Percentiles rank a stretch among this genome's conserved stretches.
Conservation (phyloP, 73 alveolate genomes). For the Uronychia binucleata region DNA sequence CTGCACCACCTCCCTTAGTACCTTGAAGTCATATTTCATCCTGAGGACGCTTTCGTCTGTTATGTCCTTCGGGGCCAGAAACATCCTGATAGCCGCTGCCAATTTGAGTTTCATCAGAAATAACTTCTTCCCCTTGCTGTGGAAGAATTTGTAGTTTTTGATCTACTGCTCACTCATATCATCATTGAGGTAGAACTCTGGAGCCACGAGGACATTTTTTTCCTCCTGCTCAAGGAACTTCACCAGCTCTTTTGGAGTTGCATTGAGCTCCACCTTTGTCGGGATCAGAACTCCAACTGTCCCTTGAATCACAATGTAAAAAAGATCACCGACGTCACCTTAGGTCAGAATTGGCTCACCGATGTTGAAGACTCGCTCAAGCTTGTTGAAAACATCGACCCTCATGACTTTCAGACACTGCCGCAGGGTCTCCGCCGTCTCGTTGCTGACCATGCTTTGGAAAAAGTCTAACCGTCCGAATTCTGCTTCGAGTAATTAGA, state of each 20-base stretch:
- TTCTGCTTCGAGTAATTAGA: background rate
- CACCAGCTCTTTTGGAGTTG: background rate
- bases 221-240: background rate
- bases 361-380: background rate
- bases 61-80: background rate
- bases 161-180: background rate
- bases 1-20: constrained; percentile 41
- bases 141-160: no score
- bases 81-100: background rate
- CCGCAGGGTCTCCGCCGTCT: background rate
- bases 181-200: background rate
- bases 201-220: background rate
- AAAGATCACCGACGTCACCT: constrained; percentile 40
- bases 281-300: constrained; percentile 59
- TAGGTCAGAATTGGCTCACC: background rate
- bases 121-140: background rate
- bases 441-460: background rate
- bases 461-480: background rate
- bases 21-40: background rate
- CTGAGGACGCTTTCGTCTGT: background rate
- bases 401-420: background rate
- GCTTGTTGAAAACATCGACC: background rate
- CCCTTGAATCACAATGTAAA: constrained; percentile 58
- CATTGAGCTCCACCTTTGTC: constrained; percentile 3
- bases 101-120: background rate